A percentile compares a stretch with the other conserved stretches of the same genome.
These are phyloP conservation scores for Nemania diffusa DNA, from an alignment of 2,329 filamentous ascomycete species.

Conservation along the genomic window DNA sequence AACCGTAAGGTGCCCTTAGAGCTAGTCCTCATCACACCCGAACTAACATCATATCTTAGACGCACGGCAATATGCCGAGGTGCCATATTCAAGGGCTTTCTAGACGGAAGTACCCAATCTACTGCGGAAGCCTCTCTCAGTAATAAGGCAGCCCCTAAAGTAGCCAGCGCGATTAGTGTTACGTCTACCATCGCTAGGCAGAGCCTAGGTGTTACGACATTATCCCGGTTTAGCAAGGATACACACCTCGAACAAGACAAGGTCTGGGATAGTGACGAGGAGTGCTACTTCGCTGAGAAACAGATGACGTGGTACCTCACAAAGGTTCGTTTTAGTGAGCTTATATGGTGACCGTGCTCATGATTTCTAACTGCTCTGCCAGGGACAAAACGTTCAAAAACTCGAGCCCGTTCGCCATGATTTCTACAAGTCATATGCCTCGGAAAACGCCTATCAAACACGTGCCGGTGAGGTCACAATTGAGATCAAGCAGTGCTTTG, in stretches of 20 bases:
- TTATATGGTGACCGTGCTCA: no score
- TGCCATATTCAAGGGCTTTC: constrained; percentile 15
- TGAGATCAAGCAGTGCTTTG: no score
- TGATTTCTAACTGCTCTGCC: no score
- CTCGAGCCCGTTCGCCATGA: no score
- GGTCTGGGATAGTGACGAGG: constrained; percentile 9
- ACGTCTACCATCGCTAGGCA: background rate
- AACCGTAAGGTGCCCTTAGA: no score
- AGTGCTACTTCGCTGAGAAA: background rate
- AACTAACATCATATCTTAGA: constrained; percentile 3
- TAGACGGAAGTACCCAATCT: no score
- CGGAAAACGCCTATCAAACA: no score
- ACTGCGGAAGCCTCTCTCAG: no score
- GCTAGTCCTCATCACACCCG: background rate
- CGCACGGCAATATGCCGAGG: constrained; percentile 20
- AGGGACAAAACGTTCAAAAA: no score
- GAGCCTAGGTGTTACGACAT: background rate
- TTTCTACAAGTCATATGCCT: no score
- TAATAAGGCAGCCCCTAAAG: background rate
- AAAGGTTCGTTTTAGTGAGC: no score
- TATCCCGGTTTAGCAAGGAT: background rate
- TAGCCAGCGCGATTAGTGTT: background rate
- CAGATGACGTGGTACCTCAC: constrained; percentile 21
- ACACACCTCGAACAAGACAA: constrained; percentile 14
- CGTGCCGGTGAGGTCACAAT: no score